Base-by-base conservation (phyloP, 192 early-diverging fungal species). In the Allomyces macrogynus region DNA sequence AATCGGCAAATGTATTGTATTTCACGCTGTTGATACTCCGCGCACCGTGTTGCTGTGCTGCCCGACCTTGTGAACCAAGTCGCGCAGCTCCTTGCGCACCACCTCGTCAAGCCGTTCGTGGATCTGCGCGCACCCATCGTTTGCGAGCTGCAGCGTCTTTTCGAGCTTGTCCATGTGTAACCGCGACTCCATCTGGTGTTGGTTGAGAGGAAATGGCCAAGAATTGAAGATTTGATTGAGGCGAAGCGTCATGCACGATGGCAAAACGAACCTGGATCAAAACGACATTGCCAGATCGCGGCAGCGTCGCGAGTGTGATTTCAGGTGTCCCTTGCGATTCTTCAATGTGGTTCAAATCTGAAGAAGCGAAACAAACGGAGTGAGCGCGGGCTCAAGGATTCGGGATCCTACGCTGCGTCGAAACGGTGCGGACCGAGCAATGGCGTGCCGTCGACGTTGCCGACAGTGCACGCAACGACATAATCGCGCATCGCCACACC, bases 301-400 rank as follows among this genome's bases (percentile, higher is more conserved):
- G 89, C 66, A 91, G 69, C 25, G 90, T 70, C 0, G 87, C 95
- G 9, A 98, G 77, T 1, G 95, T 94, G 10, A 98, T 76, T 32
- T 86, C 87, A 3, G 95, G 93, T 8, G 81, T 86, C 70, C 90
- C 90, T 23, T 85, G 77, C 10, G 83, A 81, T 73, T 95, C 95
- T 71, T 98, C 95, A 44, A 87, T 76, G 63, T 85, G 75, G 63
- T 96, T 96, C 25, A 96, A 71, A 72, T 98, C 90, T 77, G 63
- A 8, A 3, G 32, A 3, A 7, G 32, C 32, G 32, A 40, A n/a
- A n/a, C n/a, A n/a, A n/a, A n/a, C n/a, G n/a, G n/a, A n/a, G n/a
- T n/a, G n/a, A n/a, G n/a, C n/a, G n/a, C n/a, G n/a, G n/a, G n/a
- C n/a, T n/a, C n/a, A n/a, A n/a, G n/a, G n/a, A n/a, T n/a, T n/a